These are phyloP conservation scores for Rhipidocladum racemiflorum DNA, from an alignment of 176 grass and related monocot genomes.

Conservation along the genomic window DNA sequence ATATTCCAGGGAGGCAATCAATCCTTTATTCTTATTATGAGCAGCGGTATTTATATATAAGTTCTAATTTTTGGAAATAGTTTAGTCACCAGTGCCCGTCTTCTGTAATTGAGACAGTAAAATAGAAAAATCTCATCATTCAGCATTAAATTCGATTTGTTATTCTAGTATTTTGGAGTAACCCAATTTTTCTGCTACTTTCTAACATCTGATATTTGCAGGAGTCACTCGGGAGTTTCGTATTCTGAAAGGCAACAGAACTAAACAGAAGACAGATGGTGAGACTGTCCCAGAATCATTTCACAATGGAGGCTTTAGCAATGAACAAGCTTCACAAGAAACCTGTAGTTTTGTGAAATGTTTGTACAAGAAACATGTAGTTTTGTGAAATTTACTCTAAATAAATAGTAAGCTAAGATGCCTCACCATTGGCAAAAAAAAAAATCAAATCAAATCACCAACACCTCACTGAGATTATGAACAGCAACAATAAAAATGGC, in stretches of 20 bases:
- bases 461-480: not conserved
- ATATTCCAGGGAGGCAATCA: no score
- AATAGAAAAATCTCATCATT: slow-evolving; percentile 1
- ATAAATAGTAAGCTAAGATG: not conserved
- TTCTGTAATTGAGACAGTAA: not conserved
- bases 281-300: slow-evolving; percentile 27
- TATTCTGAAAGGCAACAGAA: slow-evolving; percentile 76
- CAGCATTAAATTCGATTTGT: not conserved
- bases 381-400: no score
- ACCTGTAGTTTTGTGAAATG: no score
- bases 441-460: not conserved
- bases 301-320: slow-evolving; percentile 23
- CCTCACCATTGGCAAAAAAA: not conserved
- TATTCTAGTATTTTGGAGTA: not conserved
- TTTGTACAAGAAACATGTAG: no score
- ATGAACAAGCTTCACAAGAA: slow-evolving; percentile 6
- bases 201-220: slow-evolving; percentile 34
- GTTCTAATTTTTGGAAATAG: not conserved
- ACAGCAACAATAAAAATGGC: not conserved
- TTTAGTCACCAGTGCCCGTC: not conserved
- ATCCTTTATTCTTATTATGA: not conserved
- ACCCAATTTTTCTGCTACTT: not conserved
- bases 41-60: not conserved
- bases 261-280: slow-evolving; percentile 37
- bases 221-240: slow-evolving; percentile 57